Base-by-base conservation (phyloP, 1,139 yeast genomes). In the Sporopachydermia cereana region DNA sequence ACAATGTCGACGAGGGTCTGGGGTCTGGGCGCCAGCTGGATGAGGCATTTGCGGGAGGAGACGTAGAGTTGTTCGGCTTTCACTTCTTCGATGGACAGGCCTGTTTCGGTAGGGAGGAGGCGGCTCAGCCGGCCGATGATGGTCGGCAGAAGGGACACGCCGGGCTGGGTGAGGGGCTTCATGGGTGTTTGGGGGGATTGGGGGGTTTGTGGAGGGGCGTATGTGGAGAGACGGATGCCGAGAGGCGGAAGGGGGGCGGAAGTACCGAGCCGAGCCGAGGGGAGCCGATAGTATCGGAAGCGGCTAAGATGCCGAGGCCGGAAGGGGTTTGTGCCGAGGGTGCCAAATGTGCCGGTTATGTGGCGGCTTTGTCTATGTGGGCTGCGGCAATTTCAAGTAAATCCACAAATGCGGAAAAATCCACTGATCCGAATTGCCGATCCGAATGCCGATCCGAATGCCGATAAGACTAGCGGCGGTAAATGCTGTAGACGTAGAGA, bases 21-120 rank as follows among this genome's bases (percentile, higher is more conserved):
- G n/a, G 47, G 45, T 2, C 58, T 57, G 3, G 56, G 48, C 9
- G 39, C 39, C 27, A 54, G 46, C 7, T 47, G 41, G 41, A 47
- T 44, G 27, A 57, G 45, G 43, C 54, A 55, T 36, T 50, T 50
- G 20, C 49, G 49, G 16, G 53, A 47, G 18, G 53, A 49, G 31
- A 45, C 49, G 46, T 49, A 55, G 17, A 55, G 44, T 22, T 46
- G 52, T 36, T 57, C 56, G 17, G 48, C 46, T 18, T 54, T 54
- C 16, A 56, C 52, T 43, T 59, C 62, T 18, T 52, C 54, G 14
- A 56, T 51, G 12, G 54, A 48, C 20, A 50, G 46, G 24, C 57
- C 57, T 3, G 58, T 51, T 20, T 47, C 45, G 41, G 50, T 50
- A 14, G 62, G 62, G 20, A 59, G 51, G 60, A 34, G 22, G 5